A percentile compares a stretch with the other conserved stretches of the same genome.
Conservation (phyloP, 495 filamentous ascomycete genomes). For the Lepraria neglecta region DNA sequence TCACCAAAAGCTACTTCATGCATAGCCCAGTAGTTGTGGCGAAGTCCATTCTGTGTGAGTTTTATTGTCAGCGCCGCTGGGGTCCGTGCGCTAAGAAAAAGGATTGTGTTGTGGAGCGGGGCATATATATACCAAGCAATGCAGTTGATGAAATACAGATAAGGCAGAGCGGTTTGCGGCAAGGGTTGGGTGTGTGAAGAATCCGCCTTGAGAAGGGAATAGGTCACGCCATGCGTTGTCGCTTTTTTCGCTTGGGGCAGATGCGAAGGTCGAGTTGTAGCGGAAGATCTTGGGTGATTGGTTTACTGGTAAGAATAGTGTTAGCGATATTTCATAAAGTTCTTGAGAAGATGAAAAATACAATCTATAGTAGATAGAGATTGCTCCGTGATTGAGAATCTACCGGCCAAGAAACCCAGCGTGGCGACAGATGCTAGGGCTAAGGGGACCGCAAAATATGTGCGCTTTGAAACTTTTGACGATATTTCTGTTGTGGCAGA, state of each 20-base stretch:
- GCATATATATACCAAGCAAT: constrained; percentile 19
- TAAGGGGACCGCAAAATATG: not conserved
- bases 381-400: not conserved
- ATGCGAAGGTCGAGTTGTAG: constrained; percentile 15
- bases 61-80: too few relatives aligned
- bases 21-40: constrained; percentile 11
- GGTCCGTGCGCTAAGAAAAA: too few relatives aligned
- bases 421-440: not conserved
- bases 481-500: too few relatives aligned
- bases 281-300: not conserved
- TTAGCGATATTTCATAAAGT: not conserved
- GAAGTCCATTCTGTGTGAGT: constrained; percentile 9
- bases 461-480: not conserved
- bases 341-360: not conserved
- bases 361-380: not conserved
- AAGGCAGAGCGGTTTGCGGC: constrained; percentile 23
- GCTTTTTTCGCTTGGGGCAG: constrained; percentile 14
- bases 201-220: constrained; percentile 24
- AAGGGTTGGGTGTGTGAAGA: constrained; percentile 22
- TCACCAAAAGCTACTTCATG: constrained; percentile 7
- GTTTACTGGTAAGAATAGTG: not conserved
- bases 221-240: constrained; percentile 20
- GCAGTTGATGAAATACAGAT: constrained; percentile 26
- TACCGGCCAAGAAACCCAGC: constrained; percentile 8
- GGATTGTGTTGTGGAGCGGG: not conserved